Conservation (phyloP, 148 eudicot species). For the Rhododendron simsii region DNA sequence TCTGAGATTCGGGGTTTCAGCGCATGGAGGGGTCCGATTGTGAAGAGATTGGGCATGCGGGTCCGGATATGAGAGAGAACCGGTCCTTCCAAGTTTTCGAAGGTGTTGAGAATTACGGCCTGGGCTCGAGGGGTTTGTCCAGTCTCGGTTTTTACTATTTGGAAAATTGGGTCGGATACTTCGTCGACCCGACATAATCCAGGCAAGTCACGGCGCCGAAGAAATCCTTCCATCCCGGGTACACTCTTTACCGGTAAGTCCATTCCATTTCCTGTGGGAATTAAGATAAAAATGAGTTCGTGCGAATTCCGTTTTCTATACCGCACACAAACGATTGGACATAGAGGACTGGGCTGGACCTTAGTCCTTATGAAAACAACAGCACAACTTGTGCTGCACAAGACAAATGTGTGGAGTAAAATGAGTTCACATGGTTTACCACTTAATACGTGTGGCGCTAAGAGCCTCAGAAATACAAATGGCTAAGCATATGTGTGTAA, state of each 20-base stretch:
- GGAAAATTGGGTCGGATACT: neutral
- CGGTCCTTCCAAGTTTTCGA: conserved; percentile 16
- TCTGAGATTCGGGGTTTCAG: neutral
- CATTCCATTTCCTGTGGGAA: neutral
- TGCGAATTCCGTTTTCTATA: no score
- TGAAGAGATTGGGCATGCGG: conserved; percentile 10
- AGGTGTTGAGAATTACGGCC: conserved; percentile 19
- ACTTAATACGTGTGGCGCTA: no score
- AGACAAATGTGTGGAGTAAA: no score
- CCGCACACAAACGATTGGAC: no score
- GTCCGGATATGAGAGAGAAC: conserved; percentile 5
- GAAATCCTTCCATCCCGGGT: neutral
- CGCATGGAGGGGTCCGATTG: conserved; percentile 1
- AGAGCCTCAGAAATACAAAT: no score
- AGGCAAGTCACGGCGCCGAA: no score
- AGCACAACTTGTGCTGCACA: no score
- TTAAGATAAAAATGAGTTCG: no score
- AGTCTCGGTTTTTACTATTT: neutral
- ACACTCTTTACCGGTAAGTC: neutral
- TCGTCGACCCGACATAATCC: neutral
- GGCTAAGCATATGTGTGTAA: no score
- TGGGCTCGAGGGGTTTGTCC: neutral
- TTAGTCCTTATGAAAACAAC: no score
- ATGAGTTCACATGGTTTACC: no score
- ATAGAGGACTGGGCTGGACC: no score